Base-by-base conservation (phyloP, 148 eudicot species). In the Nepenthes mirabilis region DNA sequence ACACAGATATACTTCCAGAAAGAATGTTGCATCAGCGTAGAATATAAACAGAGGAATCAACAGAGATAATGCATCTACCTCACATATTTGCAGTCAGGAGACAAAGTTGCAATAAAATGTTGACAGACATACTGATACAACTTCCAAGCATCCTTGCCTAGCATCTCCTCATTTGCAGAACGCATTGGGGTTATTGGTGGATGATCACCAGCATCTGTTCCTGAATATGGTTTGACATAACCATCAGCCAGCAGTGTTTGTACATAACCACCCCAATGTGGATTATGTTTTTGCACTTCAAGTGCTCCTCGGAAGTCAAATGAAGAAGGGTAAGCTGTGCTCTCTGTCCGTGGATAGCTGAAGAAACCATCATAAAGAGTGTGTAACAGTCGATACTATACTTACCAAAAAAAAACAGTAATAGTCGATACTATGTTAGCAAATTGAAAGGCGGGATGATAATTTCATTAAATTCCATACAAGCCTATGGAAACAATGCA, bases 271-370 rank as follows among this genome's bases (percentile, higher is more conserved):
- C 97, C 95, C 83, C 88, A 85, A 35, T 63, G 40, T 66, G 90
- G 83, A 80, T 75, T 87, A 65, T 56, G 68, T 32, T 34, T 69
- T 53, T 79, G 80, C 59, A 77, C 66, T 65, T 71, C 91, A 72
- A 91, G 91, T 34, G 79, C 74, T 57, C 85, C 83, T 71, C 74
- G 82, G 61, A 82, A 91, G 59, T 91, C 97, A 75, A 87, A 91
- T 3, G 97, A 87, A 55, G 87, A 73, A 75, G 97, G 97, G 65
- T 91, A 91, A 60, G 97, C 85, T 58, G 97, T 84, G 76, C 97
- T 91, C 74, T 91, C 97, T 53, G 97, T 91, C 7, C 97, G 87
- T 54, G 97, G 97, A 80, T 91, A 91, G 71, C 97, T 91, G 75
- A 33, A 23, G 14, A 55, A 50, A 34, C 1, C 45, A 40, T 8